Evolutionary conservation across 495 filamentous ascomycete genomes (phyloP).

Genomic region (Apiosordaria backusii): DNA sequence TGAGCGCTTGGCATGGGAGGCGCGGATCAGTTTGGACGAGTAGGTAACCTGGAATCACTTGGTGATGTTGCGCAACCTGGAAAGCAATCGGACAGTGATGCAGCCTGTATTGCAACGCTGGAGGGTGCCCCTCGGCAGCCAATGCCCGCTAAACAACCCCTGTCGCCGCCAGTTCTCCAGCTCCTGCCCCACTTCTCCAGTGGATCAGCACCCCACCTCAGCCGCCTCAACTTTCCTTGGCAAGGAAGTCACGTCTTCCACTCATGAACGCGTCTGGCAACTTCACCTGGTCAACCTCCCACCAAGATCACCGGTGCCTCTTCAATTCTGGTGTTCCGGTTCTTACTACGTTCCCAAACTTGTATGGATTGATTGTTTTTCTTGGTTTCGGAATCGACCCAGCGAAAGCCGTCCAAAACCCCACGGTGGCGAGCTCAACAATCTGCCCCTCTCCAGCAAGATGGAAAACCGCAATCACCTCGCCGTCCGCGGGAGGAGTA

Average conservation of each 20-base stretch:
- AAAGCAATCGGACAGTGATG: not conserved
- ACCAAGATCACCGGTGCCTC: too few species aligned
- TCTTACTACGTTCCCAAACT: too few species aligned
- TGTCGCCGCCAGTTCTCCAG: not conserved
- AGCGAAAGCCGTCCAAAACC: too few species aligned
- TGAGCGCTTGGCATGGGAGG: not conserved
- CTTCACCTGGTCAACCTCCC: not conserved
- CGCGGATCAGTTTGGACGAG: not conserved
- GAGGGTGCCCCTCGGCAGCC: too few species aligned
- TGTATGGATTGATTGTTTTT: too few species aligned
- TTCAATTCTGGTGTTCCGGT: too few species aligned
- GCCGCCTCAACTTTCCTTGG: not conserved
- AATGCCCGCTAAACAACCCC: not conserved
- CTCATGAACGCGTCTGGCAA: not conserved
- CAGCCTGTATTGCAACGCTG: not conserved
- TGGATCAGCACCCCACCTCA: not conserved
- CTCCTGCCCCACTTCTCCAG: not conserved
- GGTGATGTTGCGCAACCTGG: too few species aligned
- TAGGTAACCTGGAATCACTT: not conserved
- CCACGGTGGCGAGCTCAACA: too few species aligned
- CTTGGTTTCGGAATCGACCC: too few species aligned
- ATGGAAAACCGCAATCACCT: slow-evolving; percentile 19
- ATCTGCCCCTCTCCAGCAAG: slow-evolving; percentile 9
- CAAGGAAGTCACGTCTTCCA: not conserved
- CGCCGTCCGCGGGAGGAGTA: slow-evolving; percentile 16